phyloP scores from a whole-genome alignment of 2,329 filamentous ascomycete species.

The Aquanectria penicillioides region DNA sequence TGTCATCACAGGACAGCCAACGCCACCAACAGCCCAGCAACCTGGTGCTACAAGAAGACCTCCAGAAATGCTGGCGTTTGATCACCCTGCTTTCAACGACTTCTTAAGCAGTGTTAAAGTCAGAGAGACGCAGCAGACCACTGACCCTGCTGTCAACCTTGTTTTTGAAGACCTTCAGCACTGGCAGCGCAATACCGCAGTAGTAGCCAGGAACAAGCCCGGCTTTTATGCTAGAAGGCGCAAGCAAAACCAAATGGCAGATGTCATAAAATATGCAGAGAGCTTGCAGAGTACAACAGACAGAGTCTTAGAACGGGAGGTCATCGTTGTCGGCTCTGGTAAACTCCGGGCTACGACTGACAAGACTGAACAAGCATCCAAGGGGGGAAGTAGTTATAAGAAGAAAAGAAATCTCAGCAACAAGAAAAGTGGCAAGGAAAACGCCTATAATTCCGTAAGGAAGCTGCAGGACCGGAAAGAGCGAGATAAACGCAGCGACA shows the following conservation, averaged over 20 bases:
- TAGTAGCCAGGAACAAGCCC: slow-evolving; percentile 53
- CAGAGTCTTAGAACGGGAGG: slow-evolving; percentile 71
- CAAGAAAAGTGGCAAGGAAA: slow-evolving; percentile 46
- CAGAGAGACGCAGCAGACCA: slow-evolving; percentile 41
- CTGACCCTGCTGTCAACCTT: slow-evolving; percentile 43
- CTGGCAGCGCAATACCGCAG: slow-evolving; percentile 70
- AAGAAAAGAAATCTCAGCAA: not conserved
- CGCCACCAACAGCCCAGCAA: not conserved
- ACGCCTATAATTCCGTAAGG: slow-evolving; percentile 46
- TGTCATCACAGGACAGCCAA: not conserved
- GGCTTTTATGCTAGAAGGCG: slow-evolving; percentile 51
- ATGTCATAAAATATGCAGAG: slow-evolving; percentile 74
- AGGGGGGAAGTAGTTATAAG: too few species aligned
- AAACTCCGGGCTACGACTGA: not conserved
- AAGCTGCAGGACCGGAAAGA: slow-evolving; percentile 48
- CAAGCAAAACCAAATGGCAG: slow-evolving; percentile 73
- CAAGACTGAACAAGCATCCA: too few species aligned
- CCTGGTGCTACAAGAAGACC: not conserved
- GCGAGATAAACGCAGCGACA: slow-evolving; percentile 39
- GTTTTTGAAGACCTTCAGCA: slow-evolving; percentile 61
- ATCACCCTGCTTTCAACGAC: slow-evolving; percentile 56
- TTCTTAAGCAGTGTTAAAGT: slow-evolving; percentile 57
- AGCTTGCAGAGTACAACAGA: slow-evolving; percentile 74
- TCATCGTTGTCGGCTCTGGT: slow-evolving; percentile 60
- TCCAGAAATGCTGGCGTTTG: slow-evolving; percentile 52